Evolutionary conservation across 31 red algal genomes (phyloP).

Genomic region (Odonthalia washingtoniensis): DNA sequence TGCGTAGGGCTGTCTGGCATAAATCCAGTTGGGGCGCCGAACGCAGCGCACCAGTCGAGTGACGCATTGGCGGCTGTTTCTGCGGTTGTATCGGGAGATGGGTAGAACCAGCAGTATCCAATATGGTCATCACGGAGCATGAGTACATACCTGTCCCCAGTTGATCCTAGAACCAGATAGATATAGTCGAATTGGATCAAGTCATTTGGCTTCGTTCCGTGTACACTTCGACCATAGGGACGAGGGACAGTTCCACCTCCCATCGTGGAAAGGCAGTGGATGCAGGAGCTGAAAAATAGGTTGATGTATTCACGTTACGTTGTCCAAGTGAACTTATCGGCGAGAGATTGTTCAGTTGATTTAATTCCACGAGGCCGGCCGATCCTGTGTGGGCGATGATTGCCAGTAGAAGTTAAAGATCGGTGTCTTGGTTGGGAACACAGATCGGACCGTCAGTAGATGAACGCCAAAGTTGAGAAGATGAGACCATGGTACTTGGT

Average conservation of each 20-base stretch:
- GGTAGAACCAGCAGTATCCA: neutral
- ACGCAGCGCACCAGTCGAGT: neutral
- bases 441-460: too few species aligned
- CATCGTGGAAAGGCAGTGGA: constrained; percentile 29
- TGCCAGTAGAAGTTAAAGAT: too few species aligned
- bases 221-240: neutral
- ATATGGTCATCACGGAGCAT: neutral
- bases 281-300: constrained; percentile 1
- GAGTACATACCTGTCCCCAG: neutral
- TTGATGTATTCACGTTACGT: constrained; percentile 7
- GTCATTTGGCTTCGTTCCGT: constrained; percentile 8
- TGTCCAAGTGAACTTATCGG: too few species aligned
- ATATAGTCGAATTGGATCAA: constrained; percentile 28
- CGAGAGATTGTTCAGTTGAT: too few species aligned
- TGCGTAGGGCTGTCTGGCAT: neutral
- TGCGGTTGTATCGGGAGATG: neutral
- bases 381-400: too few species aligned
- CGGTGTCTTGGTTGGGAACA: too few species aligned
- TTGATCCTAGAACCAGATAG: neutral
- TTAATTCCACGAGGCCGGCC: too few species aligned
- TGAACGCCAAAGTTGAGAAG: too few species aligned
- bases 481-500: too few species aligned
- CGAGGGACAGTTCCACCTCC: constrained; percentile 1
- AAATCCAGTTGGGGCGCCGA: neutral
- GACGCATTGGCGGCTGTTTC: neutral